Evolutionary conservation across 1,139 yeast species (phyloP).

Genomic region (Blastobotrys arbuscula): DNA sequence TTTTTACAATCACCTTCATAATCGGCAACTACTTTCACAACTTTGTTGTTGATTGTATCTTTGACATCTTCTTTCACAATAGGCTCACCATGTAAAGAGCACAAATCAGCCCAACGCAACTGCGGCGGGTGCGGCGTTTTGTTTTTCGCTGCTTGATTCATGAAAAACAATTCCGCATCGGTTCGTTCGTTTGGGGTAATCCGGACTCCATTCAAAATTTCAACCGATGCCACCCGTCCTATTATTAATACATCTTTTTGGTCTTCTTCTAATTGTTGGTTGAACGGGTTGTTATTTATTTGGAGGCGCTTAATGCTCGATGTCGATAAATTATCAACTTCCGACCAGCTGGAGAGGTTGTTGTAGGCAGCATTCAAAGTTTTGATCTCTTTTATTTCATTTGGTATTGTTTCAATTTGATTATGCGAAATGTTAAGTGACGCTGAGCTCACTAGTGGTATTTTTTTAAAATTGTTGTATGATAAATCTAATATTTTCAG

Average conservation of each 20-base stretch:
- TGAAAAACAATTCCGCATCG: constrained; percentile 65
- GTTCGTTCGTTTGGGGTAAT: constrained; percentile 45
- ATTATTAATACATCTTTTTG: constrained; percentile 37
- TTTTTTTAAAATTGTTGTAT: constrained; percentile 35
- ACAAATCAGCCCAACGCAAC: constrained; percentile 31
- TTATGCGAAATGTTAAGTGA: constrained; percentile 29
- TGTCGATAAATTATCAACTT: constrained; percentile 43
- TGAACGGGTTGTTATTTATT: constrained; percentile 51
- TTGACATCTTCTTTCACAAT: constrained; percentile 14
- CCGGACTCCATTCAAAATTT: constrained; percentile 51
- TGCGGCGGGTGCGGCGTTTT: constrained; percentile 20
- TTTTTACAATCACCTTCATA: constrained; percentile 14
- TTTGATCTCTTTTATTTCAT: neutral
- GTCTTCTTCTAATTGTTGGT: constrained; percentile 29
- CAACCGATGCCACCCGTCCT: constrained; percentile 42
- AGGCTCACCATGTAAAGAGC: constrained; percentile 30
- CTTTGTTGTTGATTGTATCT: constrained; percentile 18
- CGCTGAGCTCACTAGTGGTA: constrained; percentile 30
- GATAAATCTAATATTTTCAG: constrained; percentile 42
- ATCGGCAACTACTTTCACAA: constrained; percentile 17
- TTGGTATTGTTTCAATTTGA: constrained; percentile 10
- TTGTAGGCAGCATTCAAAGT: constrained; percentile 48
- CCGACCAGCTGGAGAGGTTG: constrained; percentile 42
- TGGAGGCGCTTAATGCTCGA: constrained; percentile 39
- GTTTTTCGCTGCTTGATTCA: constrained; percentile 44